These are phyloP conservation scores for Zoysia pacifica DNA, from an alignment of 176 grass and related monocot species.

Conservation along the genomic window DNA sequence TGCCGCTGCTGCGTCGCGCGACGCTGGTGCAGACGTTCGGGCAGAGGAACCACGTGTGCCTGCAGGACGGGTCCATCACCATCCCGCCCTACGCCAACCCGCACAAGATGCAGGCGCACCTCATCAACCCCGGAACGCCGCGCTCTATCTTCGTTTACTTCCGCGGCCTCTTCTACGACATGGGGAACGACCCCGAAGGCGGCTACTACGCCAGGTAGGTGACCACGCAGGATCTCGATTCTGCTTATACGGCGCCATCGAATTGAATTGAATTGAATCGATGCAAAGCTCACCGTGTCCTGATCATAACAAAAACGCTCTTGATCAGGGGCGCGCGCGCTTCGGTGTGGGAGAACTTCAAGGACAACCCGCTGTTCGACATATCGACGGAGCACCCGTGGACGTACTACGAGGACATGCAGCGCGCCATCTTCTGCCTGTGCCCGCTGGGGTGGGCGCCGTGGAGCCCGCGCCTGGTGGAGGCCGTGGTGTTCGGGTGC, in stretches of 20 bases:
- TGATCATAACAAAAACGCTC: too few relatives aligned
- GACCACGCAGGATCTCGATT: too few relatives aligned
- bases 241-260: too few relatives aligned
- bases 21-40: slow-evolving; percentile 73
- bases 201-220: slow-evolving; percentile 53
- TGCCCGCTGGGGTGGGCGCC: slow-evolving; percentile 81
- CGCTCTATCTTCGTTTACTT: slow-evolving; percentile 74
- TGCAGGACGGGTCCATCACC: slow-evolving; percentile 59
- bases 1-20: slow-evolving; percentile 52
- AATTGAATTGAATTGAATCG: too few relatives aligned
- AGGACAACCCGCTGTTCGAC: slow-evolving; percentile 79
- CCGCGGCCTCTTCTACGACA: slow-evolving; percentile 62
- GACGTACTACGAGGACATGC: slow-evolving; percentile 87
- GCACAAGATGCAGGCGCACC: slow-evolving; percentile 60
- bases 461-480: slow-evolving; percentile 72
- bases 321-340: slow-evolving; percentile 44
- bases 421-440: slow-evolving; percentile 73
- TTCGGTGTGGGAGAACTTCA: slow-evolving; percentile 75
- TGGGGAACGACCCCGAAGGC: slow-evolving; percentile 63
- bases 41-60: slow-evolving; percentile 63
- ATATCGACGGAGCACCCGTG: slow-evolving; percentile 70
- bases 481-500: slow-evolving; percentile 74
- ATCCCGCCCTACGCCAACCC: slow-evolving; percentile 64
- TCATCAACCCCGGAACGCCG: slow-evolving; percentile 53
- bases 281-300: too few relatives aligned